Conservation (phyloP, 805 yeast species). For the Sungouiella blattae region DNA sequence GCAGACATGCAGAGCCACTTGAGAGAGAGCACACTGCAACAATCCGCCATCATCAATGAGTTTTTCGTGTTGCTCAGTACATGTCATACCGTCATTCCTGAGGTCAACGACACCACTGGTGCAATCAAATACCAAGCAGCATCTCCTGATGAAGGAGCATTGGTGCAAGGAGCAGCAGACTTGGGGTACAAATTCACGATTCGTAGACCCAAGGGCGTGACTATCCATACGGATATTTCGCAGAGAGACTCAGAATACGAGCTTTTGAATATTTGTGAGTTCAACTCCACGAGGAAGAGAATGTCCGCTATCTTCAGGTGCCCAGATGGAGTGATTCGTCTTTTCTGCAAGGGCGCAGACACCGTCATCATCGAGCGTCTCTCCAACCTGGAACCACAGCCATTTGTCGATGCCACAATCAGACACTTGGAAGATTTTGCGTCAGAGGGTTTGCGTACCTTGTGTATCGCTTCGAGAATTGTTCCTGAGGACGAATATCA, state of each 20-base stretch:
- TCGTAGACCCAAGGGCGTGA: constrained; percentile 80
- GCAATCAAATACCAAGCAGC: constrained; percentile 94
- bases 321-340: constrained; percentile 86
- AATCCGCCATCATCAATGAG: constrained; percentile 55
- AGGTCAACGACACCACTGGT: constrained; percentile 54
- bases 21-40: constrained; percentile 42
- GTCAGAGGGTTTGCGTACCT: constrained; percentile 89
- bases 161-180: constrained; percentile 92
- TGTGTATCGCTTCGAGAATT: constrained; percentile 85
- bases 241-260: constrained; percentile 59
- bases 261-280: constrained; percentile 87
- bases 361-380: constrained; percentile 90
- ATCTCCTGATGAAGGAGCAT: constrained; percentile 98
- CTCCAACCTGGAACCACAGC: constrained; percentile 54
- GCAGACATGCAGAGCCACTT: constrained; percentile 54
- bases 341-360: constrained; percentile 97
- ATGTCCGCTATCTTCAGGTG: constrained; percentile 94
- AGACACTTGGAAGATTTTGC: constrained; percentile 95
- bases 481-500: constrained; percentile 75
- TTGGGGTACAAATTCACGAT: constrained; percentile 81
- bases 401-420: constrained; percentile 78
- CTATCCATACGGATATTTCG: constrained; percentile 53
- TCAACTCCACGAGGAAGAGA: constrained; percentile 94
- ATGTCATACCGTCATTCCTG: constrained; percentile 98
- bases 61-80: constrained; percentile 82